phyloP scores from a whole-genome alignment of 345 rosid species.

The Linum tenue region DNA sequence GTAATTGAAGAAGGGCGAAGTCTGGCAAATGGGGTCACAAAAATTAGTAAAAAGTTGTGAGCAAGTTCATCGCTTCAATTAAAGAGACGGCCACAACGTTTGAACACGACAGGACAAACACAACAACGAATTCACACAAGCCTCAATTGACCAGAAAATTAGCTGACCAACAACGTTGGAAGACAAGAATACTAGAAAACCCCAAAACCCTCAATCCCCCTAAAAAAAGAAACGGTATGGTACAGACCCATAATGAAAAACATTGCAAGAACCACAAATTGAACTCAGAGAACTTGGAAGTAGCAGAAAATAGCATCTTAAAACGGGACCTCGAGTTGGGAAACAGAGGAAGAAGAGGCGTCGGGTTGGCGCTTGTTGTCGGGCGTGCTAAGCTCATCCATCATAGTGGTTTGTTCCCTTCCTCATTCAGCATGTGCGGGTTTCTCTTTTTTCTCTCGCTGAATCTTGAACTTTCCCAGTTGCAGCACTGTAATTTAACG shows the following conservation, averaged over 20 bases:
- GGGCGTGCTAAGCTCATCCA: conserved; percentile 43
- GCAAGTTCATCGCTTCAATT: neutral
- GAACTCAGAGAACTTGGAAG: too few species aligned
- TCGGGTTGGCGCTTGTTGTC: conserved; percentile 29
- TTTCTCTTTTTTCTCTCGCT: neutral
- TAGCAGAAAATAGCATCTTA: too few species aligned
- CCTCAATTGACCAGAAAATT: neutral
- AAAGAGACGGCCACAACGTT: too few species aligned
- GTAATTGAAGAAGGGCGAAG: conserved; percentile 63
- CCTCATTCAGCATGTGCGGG: neutral
- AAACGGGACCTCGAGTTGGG: conserved; percentile 39
- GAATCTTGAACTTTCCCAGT: neutral
- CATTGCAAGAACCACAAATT: too few species aligned
- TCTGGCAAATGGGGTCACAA: conserved; percentile 26
- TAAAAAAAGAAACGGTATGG: neutral
- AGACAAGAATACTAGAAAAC: neutral
- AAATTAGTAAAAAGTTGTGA: neutral
- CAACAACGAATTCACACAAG: too few species aligned
- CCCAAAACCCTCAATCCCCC: neutral
- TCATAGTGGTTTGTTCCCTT: conserved; percentile 5
- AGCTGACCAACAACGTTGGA: neutral
- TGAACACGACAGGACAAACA: neutral
- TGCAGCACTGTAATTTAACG: neutral
- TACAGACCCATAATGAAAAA: neutral
- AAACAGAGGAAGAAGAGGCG: conserved; percentile 25